These are phyloP conservation scores for Exophiala viscosa DNA, from an alignment of 2,329 filamentous ascomycete species.

Conservation along the genomic window DNA sequence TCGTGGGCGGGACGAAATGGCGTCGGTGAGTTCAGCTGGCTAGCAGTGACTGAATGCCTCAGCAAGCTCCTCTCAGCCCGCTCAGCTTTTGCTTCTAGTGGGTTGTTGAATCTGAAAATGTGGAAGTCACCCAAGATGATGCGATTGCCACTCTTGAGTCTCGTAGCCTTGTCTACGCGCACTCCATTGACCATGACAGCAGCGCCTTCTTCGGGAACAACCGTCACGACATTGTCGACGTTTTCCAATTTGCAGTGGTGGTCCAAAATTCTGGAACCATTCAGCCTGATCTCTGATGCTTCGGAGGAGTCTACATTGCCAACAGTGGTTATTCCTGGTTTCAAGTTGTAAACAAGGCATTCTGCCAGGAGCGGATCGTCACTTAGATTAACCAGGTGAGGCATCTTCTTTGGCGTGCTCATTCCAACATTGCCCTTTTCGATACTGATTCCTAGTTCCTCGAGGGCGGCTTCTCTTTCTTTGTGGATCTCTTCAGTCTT, in stretches of 20 bases:
- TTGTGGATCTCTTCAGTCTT: conserved; percentile 98
- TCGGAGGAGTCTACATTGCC: conserved; percentile 86
- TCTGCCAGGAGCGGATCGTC: conserved; percentile 89
- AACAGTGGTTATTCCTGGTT: conserved; percentile 88
- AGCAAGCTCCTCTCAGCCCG: conserved; percentile 76
- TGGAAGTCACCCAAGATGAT: conserved; percentile 97
- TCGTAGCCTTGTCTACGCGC: conserved; percentile 77
- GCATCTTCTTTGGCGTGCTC: conserved; percentile 98
- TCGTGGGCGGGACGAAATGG: conserved; percentile 67
- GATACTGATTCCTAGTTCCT: conserved; percentile 97
- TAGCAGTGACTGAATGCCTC: conserved; percentile 70
- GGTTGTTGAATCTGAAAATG: conserved; percentile 98
- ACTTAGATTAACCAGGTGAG: conserved; percentile 96
- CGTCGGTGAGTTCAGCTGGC: conserved; percentile 62
- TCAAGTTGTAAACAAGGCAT: conserved; percentile 96
- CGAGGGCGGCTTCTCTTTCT: conserved; percentile 87
- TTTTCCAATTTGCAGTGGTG: conserved; percentile 96
- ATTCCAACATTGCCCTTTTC: conserved; percentile 96
- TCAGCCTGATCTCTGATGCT: conserved; percentile 84
- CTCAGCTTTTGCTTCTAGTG: conserved; percentile 90
- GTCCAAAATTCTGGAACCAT: conserved; percentile 86
- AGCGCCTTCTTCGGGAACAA: conserved; percentile 84
- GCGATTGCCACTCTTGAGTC: conserved; percentile 85
- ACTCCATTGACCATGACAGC: conserved; percentile 98
- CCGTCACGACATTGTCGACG: conserved; percentile 83